phyloP scores from a whole-genome alignment of 2,329 filamentous ascomycete genomes.

The Xylaria sp. region DNA sequence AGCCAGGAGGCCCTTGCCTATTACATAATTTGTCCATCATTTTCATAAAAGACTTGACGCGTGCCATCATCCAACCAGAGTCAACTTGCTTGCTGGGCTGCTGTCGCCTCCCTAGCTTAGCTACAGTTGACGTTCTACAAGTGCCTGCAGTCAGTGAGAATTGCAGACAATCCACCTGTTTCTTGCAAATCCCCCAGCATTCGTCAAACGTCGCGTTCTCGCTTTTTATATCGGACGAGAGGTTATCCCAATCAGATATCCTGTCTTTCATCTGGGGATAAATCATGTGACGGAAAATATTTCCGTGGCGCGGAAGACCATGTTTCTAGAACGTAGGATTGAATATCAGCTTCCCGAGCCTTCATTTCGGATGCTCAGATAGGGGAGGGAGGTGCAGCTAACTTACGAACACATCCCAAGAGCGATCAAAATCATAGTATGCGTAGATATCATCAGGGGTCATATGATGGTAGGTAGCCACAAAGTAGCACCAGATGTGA shows the following conservation, averaged over 20 bases:
- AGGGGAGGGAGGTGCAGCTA: no score
- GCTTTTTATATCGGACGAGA: constrained; percentile 14
- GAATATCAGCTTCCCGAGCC: constrained; percentile 1
- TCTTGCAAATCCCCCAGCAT: constrained; percentile 26
- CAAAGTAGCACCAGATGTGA: constrained; percentile 34
- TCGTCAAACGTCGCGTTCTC: constrained; percentile 28
- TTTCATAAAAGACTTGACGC: constrained; percentile 22
- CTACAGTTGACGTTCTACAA: constrained; percentile 22
- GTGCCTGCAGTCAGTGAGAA: constrained; percentile 24
- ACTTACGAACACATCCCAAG: constrained; percentile 27
- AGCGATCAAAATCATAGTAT: constrained; percentile 31
- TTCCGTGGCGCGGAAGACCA: constrained; percentile 28
- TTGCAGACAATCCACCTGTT: constrained; percentile 24
- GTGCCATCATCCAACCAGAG: constrained; percentile 32
- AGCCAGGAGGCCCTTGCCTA: constrained; percentile 1
- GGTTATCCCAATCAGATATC: constrained; percentile 31
- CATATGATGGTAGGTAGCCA: constrained; percentile 33
- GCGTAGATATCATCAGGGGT: constrained; percentile 29
- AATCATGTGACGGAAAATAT: constrained; percentile 32
- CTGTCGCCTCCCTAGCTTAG: constrained; percentile 23
- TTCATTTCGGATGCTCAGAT: not conserved
- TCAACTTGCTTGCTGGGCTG: not conserved
- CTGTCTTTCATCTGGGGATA: constrained; percentile 20
- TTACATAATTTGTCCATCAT: constrained; percentile 22
- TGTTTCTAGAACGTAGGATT: not conserved